Base-by-base conservation (phyloP, 2,329 filamentous ascomycete species). In the Ilyonectria mors-panacis region DNA sequence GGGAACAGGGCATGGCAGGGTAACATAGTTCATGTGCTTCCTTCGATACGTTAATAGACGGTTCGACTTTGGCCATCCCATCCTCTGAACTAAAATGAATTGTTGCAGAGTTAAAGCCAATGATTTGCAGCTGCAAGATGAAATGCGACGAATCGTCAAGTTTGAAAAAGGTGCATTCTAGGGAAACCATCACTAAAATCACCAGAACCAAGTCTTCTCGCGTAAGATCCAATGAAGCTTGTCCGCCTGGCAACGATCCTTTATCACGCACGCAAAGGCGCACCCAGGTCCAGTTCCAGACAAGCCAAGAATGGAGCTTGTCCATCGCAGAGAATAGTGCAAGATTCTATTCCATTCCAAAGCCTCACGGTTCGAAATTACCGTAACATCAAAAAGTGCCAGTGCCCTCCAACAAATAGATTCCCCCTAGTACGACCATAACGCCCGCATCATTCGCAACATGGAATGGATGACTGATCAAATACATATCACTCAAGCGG, bases 381-480 rank as follows among this genome's bases (percentile, higher is more conserved):
- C 57, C 69, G 54, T 60, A 69, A 74, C 63, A 71, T 75, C 61
- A 75, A 73, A 70, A 68, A 77, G 69, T 72, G 67, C 72, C 68
- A 73, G 70, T 65, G 69, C 59, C 71, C 66, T 73, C 75, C 73
- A 72, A 70, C 69, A 59, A 73, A 72, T 66, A 68, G 33, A 70
- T 72, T 76, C 69, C 70, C 73, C 73, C 67, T 72, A 77, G 70
- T 61, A 76, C 67, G 68, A 78, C 79, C 79, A 69, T 72, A 80
- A 81, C 79, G 79, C 79, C 79, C 72, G 71, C 75, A 75, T 79
- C 76, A 73, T 77, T 74, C 73, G 69, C 70, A 66, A 70, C 65
- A 67, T 60, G 62, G 64, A 65, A 67, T 63, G 70, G 45, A 68
- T 70, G 66, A 68, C 70, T 53, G 50, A 65, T 70, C 60, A 62